Evolutionary conservation across 163 green algal genomes (phyloP).

Genomic region (Volvox carteri): DNA sequence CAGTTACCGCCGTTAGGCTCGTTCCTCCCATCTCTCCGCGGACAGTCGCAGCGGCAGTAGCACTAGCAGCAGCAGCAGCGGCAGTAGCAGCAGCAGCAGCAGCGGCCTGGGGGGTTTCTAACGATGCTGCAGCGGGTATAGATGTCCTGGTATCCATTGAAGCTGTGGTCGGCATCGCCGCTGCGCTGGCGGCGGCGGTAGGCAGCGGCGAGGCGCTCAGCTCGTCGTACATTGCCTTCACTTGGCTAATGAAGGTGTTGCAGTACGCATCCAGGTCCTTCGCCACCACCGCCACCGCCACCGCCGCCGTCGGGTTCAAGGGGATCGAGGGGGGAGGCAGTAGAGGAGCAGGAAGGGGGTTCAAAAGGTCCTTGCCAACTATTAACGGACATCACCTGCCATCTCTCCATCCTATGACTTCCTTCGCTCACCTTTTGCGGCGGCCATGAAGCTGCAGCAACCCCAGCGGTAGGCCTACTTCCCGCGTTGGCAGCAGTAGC

Average conservation of each 20-base stretch:
- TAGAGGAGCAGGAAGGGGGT: background rate
- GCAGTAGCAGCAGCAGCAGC: background rate
- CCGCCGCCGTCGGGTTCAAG: background rate
- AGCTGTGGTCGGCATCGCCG: too few relatives aligned
- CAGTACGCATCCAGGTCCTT: constrained; percentile 25
- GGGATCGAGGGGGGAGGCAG: background rate
- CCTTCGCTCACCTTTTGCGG: constrained; percentile 30
- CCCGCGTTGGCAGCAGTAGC: background rate
- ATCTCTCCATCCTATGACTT: too few relatives aligned
- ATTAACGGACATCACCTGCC: too few relatives aligned
- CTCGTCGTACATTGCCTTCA: background rate
- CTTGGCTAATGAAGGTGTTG: background rate
- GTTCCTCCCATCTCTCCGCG: too few relatives aligned
- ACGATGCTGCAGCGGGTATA: too few relatives aligned
- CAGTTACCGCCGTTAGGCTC: too few relatives aligned
- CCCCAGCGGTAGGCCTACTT: too few relatives aligned
- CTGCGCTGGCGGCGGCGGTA: background rate
- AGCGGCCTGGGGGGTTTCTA: too few relatives aligned
- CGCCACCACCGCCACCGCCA: background rate
- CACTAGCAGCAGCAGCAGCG: background rate
- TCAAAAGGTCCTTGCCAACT: too few relatives aligned
- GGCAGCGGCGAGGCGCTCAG: background rate
- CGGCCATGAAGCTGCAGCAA: constrained; percentile 4
- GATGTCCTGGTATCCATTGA: too few relatives aligned
- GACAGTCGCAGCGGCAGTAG: background rate